Evolutionary conservation across 768 basidiomycete genomes (phyloP).

Genomic region (Serpula lacrymans): DNA sequence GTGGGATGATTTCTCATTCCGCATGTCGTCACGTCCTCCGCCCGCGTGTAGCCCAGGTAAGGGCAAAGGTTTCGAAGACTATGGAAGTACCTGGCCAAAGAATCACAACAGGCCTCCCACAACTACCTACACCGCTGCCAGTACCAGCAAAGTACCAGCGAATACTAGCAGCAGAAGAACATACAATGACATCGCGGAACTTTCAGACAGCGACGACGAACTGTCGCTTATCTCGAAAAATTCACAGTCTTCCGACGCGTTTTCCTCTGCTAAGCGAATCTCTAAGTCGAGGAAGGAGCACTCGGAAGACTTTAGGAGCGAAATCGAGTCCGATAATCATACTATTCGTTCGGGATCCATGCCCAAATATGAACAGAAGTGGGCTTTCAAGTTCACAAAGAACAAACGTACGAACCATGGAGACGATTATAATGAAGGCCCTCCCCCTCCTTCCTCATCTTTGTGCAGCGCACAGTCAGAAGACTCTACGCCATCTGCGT

Average conservation of each 20-base stretch:
- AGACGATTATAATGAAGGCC: constrained; percentile 2
- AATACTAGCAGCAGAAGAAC: not conserved
- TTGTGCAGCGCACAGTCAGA: no score
- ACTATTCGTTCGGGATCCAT: constrained; percentile 20
- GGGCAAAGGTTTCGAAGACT: constrained; percentile 21
- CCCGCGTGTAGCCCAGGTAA: constrained; percentile 22
- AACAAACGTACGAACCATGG: constrained; percentile 20
- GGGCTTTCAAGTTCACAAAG: constrained; percentile 33
- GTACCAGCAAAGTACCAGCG: not conserved
- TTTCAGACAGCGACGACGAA: constrained; percentile 30
- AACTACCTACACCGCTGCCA: constrained; percentile 9
- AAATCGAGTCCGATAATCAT: constrained; percentile 7
- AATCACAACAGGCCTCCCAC: constrained; percentile 5
- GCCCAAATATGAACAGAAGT: constrained; percentile 13
- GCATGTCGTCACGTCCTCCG: constrained; percentile 21
- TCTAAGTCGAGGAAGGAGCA: constrained; percentile 6
- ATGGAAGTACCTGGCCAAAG: constrained; percentile 7
- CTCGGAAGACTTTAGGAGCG: not conserved
- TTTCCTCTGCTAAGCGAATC: constrained; percentile 9
- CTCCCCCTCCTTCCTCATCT: constrained; percentile 17
- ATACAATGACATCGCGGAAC: not conserved
- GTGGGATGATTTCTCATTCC: constrained; percentile 14
- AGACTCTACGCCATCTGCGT: no score
- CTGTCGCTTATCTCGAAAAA: constrained; percentile 20
- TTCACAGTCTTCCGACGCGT: constrained; percentile 12